Percentiles rank a stretch among this genome's conserved stretches.
phyloP scores from a whole-genome alignment of 208 protist species.

The Acanthamoeba triangularis region DNA sequence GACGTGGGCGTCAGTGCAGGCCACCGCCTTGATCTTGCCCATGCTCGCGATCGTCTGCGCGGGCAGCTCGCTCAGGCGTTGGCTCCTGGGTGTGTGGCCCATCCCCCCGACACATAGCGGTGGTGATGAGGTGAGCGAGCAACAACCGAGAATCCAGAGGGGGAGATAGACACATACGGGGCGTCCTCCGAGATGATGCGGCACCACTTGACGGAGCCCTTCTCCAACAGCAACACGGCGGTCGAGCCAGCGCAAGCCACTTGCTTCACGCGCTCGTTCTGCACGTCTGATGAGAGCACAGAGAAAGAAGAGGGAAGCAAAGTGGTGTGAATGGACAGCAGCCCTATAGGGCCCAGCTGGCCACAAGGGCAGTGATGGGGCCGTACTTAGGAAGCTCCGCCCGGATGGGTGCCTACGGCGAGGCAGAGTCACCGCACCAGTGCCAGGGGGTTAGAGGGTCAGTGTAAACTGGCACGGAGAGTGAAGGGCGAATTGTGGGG shows the following conservation, averaged over 20 bases:
- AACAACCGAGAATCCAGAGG: not conserved
- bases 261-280: not conserved
- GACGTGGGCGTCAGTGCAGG: not conserved
- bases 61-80: not conserved
- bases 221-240: not conserved
- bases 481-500: not conserved
- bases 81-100: not conserved
- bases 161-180: not conserved
- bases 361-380: no score
- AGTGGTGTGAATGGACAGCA: not conserved
- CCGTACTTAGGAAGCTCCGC: no score
- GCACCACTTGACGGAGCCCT: not conserved
- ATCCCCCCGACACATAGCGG: not conserved
- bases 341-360: not conserved
- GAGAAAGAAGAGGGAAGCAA: not conserved
- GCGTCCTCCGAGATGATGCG: not conserved
- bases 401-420: no score
- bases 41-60: not conserved
- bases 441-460: not conserved
- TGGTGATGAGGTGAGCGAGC: not conserved
- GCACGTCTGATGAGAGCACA: not conserved
- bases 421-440: no score
- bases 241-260: not conserved
- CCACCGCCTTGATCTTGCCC: not conserved
- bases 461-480: not conserved